These are phyloP conservation scores for Solanum chacoense DNA, from an alignment of 305 asterid species.

Conservation along the genomic window DNA sequence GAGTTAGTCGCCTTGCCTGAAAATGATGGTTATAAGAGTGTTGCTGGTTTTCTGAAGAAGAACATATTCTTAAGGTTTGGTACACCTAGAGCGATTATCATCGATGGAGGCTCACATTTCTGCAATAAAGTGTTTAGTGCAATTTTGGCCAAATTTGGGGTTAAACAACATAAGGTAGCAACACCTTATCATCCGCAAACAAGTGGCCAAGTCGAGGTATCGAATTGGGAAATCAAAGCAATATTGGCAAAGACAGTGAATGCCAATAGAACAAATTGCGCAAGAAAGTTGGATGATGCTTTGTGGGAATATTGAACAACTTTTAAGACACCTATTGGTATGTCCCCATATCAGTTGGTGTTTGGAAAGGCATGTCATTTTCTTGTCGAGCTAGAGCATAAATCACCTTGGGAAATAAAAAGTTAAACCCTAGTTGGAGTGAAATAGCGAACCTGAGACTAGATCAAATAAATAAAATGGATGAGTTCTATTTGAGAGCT, in stretches of 20 bases:
- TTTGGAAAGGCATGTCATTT: neutral
- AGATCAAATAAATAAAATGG: neutral
- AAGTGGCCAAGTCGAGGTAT: neutral
- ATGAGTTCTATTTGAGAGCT: neutral
- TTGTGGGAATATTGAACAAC: fast-evolving
- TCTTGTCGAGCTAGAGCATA: neutral
- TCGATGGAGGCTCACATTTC: neutral
- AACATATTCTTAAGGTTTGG: neutral
- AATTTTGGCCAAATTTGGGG: neutral
- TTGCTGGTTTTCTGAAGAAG: neutral
- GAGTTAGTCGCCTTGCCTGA: neutral
- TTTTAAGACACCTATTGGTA: neutral
- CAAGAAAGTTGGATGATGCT: too few species aligned
- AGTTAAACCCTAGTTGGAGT: neutral
- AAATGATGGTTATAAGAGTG: neutral
- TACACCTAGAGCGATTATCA: neutral
- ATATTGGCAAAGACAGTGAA: neutral
- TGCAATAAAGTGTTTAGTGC: neutral
- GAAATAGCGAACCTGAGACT: neutral
- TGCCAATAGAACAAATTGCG: neutral
- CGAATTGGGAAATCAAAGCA: neutral
- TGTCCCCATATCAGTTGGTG: neutral
- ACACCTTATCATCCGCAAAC: neutral
- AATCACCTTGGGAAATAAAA: neutral
- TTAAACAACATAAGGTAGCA: neutral